Evolutionary conservation across 345 rosid genomes (phyloP).

Genomic region (Mercurialis annua): DNA sequence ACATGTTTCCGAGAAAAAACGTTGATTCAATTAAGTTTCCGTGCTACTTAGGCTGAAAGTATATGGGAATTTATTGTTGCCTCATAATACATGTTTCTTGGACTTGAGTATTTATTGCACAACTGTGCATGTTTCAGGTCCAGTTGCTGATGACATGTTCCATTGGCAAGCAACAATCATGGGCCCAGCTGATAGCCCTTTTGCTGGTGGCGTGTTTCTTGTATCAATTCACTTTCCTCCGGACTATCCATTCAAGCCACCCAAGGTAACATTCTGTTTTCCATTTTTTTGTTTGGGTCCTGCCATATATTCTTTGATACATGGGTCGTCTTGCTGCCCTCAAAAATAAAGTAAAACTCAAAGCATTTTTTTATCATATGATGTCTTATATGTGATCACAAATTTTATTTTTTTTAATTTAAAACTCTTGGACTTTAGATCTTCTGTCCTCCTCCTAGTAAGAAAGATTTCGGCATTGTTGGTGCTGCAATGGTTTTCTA

Average conservation of each 20-base stretch:
- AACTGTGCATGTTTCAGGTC: constrained; percentile 7
- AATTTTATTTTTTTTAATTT: not conserved
- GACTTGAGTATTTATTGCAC: not conserved
- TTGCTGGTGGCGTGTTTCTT: constrained; percentile 25
- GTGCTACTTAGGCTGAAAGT: not conserved
- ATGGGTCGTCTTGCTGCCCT: not conserved
- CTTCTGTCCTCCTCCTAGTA: not conserved
- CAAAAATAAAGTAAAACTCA: not conserved
- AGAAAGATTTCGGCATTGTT: not conserved
- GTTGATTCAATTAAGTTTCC: too few relatives aligned
- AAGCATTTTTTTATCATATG: not conserved
- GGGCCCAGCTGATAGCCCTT: constrained; percentile 26
- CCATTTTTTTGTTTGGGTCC: not conserved
- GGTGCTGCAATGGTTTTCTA: not conserved
- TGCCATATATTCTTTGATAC: not conserved
- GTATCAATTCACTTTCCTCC: constrained; percentile 25
- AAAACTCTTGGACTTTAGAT: not conserved
- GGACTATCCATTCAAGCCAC: constrained; percentile 27
- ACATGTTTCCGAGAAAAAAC: too few relatives aligned
- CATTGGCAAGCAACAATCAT: constrained; percentile 27
- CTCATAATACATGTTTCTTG: not conserved
- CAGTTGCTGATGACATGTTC: constrained; percentile 25
- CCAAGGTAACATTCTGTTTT: constrained; percentile 10
- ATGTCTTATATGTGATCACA: not conserved
- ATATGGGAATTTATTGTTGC: not conserved